Base-by-base conservation (phyloP, 352 stramenopile species). In the Globisporangium megalacanthum region DNA sequence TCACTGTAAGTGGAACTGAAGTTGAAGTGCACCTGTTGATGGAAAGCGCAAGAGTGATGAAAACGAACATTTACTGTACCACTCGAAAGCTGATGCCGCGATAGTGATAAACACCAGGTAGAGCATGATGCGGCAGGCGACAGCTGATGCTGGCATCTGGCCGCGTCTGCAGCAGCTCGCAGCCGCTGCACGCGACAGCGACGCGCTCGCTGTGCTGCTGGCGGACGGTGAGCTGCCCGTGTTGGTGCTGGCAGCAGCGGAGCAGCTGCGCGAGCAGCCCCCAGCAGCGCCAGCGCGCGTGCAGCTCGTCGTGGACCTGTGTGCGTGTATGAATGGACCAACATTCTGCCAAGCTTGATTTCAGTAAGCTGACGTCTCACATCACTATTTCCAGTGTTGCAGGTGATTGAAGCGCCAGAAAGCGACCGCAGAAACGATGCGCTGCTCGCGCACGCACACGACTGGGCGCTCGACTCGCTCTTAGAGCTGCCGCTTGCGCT, bases 381-480 rank as follows among this genome's bases (percentile, higher is more conserved):
- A 48, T 20, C 5, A 13, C 29, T 42, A 42, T 44, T 48, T 29
- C 9, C 11, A 80, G 73, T 83, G 52, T 50, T 79, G 58, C 70
- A 79, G 58, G 74, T 83, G 70, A 71, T 75, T 22, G 66, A 65
- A 39, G 66, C 76, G 13, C 31, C 42, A 0, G 37, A 37, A n/a
- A 41, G 42, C 52, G 54, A 44, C 52, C 25, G 25, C 8, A 29
- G 14, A 15, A 69, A 61, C 22, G 56, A 36, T 31, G 15, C 36
- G 6, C 44, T 58, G 31, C 25, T 68, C 6, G 42, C 52, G n/a
- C 39, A 49, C 14, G 57, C 56, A 11, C 36, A 20, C 6, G 36
- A 59, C 19, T 83, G 73, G 73, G 70, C 73, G 19, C 70, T 72
- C 29, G 70, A 83, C 39, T 76, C 61, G 41, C 66, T 83, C 15